A percentile compares a stretch with the other conserved stretches of the same genome.
phyloP scores from a whole-genome alignment of 768 basidiomycete genomes.

The Boletus sensibilis region DNA sequence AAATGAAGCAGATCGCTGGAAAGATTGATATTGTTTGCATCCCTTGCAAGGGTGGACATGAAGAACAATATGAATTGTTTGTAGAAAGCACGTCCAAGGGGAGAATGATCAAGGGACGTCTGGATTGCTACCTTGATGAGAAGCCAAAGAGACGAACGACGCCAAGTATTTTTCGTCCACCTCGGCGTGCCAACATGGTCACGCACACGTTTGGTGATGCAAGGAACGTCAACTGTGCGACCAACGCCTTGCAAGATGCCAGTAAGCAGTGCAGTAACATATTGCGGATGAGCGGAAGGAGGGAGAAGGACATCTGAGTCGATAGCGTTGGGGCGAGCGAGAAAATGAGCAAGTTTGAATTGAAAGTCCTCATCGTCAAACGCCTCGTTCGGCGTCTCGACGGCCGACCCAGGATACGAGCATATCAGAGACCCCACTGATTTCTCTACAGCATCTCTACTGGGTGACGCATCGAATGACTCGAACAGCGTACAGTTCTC shows the following conservation, averaged over 20 bases:
- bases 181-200: too few relatives aligned
- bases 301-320: not conserved
- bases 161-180: not conserved
- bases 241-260: not conserved
- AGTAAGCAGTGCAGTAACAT: not conserved
- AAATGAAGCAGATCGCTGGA: conserved; percentile 24
- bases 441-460: conserved; percentile 31
- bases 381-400: conserved; percentile 27
- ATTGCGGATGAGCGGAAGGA: not conserved
- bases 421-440: conserved; percentile 30
- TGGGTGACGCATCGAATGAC: conserved; percentile 22
- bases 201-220: not conserved
- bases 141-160: not conserved
- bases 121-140: not conserved
- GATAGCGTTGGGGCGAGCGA: not conserved
- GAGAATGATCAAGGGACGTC: not conserved
- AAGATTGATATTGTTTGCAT: conserved; percentile 12
- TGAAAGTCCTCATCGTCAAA: not conserved
- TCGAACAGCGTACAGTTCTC: conserved; percentile 20
- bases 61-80: too few relatives aligned
- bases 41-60: conserved; percentile 27
- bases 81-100: too few relatives aligned
- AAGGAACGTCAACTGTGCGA: not conserved
- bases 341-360: not conserved
- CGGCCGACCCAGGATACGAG: conserved; percentile 35